Evolutionary conservation across 1,284 basidiomycete species (phyloP).

Genomic region (Tylopilus sp.): DNA sequence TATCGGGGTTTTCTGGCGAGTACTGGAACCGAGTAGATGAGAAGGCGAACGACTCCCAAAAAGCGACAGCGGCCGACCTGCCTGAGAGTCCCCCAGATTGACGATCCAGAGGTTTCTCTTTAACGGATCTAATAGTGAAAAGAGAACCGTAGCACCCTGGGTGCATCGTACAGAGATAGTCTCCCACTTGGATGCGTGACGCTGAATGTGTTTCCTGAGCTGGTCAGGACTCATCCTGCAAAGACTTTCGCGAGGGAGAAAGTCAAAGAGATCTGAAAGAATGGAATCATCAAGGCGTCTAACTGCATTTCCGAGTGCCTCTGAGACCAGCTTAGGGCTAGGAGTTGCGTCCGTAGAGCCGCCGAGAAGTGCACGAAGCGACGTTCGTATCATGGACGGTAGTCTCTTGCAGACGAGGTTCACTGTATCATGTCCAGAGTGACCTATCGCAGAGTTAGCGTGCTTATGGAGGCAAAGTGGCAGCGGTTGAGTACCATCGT

Average conservation of each 20-base stretch:
- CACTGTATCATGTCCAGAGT: constrained; percentile 56
- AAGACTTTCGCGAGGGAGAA: constrained; percentile 40
- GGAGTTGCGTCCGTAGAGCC: constrained; percentile 29
- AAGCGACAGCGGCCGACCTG: constrained; percentile 39
- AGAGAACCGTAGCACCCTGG: constrained; percentile 57
- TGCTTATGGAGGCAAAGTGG: neutral
- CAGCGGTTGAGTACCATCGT: constrained; percentile 47
- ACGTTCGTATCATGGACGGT: constrained; percentile 42
- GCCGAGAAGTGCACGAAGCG: constrained; percentile 40
- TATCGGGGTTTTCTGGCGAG: constrained; percentile 41
- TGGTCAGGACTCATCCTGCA: constrained; percentile 24
- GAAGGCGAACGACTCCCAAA: constrained; percentile 2
- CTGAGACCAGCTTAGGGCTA: constrained; percentile 39
- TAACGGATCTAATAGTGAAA: constrained; percentile 51
- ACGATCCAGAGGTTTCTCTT: constrained; percentile 56
- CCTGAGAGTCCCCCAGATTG: constrained; percentile 63
- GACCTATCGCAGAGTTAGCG: constrained; percentile 40
- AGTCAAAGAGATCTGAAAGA: constrained; percentile 40
- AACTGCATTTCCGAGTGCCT: constrained; percentile 40
- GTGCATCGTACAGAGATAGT: constrained; percentile 44
- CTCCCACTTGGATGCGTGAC: constrained; percentile 27
- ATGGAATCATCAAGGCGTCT: constrained; percentile 42
- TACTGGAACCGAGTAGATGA: constrained; percentile 32
- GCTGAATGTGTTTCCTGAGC: constrained; percentile 26
- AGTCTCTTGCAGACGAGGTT: constrained; percentile 46